A percentile compares a stretch with the other conserved stretches of the same genome.
These are phyloP conservation scores for Emiliania huxleyi DNA, from an alignment of 78 protist species.

Conservation along the genomic window DNA sequence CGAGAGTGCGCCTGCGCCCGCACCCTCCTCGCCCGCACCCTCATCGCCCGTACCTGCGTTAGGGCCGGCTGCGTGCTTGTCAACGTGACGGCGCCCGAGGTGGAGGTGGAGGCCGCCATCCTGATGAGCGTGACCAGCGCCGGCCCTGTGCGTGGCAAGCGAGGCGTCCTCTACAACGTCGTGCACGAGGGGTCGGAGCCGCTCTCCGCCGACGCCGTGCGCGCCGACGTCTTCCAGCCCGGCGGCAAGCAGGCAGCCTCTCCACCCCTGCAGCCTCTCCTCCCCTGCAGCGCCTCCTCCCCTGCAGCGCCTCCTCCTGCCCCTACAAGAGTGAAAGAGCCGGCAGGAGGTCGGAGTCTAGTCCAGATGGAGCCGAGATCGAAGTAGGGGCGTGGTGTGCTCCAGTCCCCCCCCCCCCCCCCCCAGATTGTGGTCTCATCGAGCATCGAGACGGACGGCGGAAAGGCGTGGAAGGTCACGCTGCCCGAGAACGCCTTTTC, in stretches of 20 bases:
- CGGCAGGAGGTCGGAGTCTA: too few species aligned
- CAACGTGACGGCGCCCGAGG: constrained; percentile 39
- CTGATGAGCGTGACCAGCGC: not conserved
- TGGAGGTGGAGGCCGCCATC: not conserved
- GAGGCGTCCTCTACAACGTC: constrained; percentile 43
- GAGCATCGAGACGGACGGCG: not conserved
- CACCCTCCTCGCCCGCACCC: too few species aligned
- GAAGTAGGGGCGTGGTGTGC: too few species aligned
- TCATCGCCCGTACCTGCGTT: too few species aligned
- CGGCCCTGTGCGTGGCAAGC: not conserved
- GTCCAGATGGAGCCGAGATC: not conserved
- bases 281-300: too few species aligned
- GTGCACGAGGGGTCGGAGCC: constrained; percentile 18
- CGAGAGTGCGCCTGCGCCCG: too few species aligned
- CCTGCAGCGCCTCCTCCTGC: too few species aligned
- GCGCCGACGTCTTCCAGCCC: constrained; percentile 5
- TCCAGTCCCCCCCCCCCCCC: too few species aligned
- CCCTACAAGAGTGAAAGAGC: too few species aligned
- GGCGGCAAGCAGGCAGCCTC: not conserved
- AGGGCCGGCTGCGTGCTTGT: not conserved
- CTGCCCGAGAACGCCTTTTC: not conserved
- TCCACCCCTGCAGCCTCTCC: not conserved
- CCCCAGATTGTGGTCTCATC: not conserved
- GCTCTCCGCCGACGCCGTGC: constrained; percentile 3
- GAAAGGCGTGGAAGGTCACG: constrained; percentile 28